These are phyloP conservation scores for Orbilia oligospora DNA, from an alignment of 2,329 filamentous ascomycete species.

Conservation along the genomic window DNA sequence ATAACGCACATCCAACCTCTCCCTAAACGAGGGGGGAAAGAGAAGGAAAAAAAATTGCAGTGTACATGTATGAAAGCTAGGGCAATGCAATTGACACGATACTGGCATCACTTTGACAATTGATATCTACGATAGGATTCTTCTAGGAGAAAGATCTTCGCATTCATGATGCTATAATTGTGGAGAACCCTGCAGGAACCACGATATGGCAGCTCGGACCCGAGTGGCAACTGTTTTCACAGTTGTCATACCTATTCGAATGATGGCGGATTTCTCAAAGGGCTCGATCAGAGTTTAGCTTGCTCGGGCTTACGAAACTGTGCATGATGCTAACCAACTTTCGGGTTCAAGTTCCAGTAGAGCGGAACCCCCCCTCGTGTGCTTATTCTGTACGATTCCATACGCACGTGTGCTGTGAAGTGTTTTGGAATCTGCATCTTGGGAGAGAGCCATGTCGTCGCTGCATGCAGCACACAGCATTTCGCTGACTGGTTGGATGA, in stretches of 20 bases:
- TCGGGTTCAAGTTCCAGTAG: slow-evolving; percentile 42
- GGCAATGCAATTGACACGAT: slow-evolving; percentile 11
- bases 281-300: slow-evolving; percentile 20
- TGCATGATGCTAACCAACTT: slow-evolving; percentile 53
- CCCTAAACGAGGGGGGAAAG: background rate
- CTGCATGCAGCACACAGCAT: background rate
- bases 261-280: slow-evolving; percentile 13
- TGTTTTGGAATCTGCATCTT: slow-evolving; percentile 53
- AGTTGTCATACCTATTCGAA: slow-evolving; percentile 35
- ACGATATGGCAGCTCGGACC: slow-evolving; percentile 29
- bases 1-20: slow-evolving; percentile 47
- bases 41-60: background rate
- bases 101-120: background rate
- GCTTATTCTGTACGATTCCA: slow-evolving; percentile 22
- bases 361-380: slow-evolving; percentile 43
- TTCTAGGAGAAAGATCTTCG: slow-evolving; percentile 17
- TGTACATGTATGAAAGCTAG: too few species aligned
- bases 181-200: slow-evolving; percentile 36
- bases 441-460: slow-evolving; percentile 13
- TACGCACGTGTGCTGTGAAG: slow-evolving; percentile 46
- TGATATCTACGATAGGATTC: slow-evolving; percentile 15
- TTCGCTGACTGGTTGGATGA: background rate
- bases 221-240: slow-evolving; percentile 30
- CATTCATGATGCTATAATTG: slow-evolving; percentile 20
- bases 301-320: slow-evolving; percentile 29